These are phyloP conservation scores for Verbascum thapsus DNA, from an alignment of 257 asterid species.

Conservation along the genomic window DNA sequence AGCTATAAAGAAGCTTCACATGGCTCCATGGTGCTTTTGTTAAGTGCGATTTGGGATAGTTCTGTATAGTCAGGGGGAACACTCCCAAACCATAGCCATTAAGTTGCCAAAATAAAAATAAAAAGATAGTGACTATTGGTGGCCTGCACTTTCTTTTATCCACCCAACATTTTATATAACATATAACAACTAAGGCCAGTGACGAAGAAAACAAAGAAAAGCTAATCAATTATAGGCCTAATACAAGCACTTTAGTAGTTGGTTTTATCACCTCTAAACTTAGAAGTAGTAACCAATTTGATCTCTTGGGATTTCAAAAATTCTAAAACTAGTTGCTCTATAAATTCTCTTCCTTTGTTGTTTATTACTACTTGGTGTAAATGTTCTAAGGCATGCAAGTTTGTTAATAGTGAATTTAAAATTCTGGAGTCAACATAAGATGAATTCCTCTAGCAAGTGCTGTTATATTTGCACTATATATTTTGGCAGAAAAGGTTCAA, in stretches of 20 bases:
- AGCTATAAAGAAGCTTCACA: slow-evolving; percentile 23
- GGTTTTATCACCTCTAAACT: slow-evolving; percentile 9
- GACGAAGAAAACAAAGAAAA: slow-evolving; percentile 10
- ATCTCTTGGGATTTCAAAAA: background rate
- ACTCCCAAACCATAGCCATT: too few species aligned
- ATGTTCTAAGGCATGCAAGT: slow-evolving; percentile 19
- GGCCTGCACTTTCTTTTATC: slow-evolving; percentile 23
- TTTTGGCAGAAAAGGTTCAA: slow-evolving; percentile 19
- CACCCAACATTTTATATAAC: slow-evolving; percentile 14
- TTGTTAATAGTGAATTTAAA: background rate
- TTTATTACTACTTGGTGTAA: slow-evolving; percentile 17
- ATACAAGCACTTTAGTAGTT: slow-evolving; percentile 18
- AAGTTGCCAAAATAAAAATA: too few species aligned
- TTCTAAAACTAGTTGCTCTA: slow-evolving; percentile 10
- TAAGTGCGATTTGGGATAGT: slow-evolving; percentile 17
- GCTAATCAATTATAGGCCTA: slow-evolving; percentile 26
- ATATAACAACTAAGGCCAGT: slow-evolving; percentile 2
- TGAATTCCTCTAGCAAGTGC: slow-evolving; percentile 6
- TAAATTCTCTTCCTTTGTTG: slow-evolving; percentile 8
- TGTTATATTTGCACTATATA: slow-evolving; percentile 19
- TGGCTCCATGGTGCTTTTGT: slow-evolving; percentile 25
- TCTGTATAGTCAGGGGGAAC: too few species aligned
- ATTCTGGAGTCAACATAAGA: slow-evolving; percentile 17
- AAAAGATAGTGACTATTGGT: slow-evolving; percentile 26
- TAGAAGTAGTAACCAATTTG: slow-evolving; percentile 1